These are phyloP conservation scores for Trametes cinnabarina DNA, from an alignment of 768 basidiomycete genomes.

Conservation along the genomic window DNA sequence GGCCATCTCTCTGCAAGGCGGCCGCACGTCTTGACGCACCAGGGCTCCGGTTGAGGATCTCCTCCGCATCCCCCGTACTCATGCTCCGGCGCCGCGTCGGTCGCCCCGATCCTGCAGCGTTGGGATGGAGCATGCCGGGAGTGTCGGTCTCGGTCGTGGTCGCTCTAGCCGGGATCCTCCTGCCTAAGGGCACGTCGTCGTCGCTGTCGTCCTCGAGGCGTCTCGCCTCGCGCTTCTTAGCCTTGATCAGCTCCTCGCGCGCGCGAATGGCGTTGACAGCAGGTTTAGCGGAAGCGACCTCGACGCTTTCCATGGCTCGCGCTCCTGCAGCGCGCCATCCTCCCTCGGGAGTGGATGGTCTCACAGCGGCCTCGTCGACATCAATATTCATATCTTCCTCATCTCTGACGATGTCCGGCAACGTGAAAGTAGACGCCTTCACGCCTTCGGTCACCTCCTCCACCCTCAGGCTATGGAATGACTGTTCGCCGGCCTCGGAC, in stretches of 20 bases:
- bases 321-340: conserved; percentile 2
- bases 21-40: conserved; percentile 17
- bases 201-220: conserved; percentile 50
- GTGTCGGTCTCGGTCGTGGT: background rate
- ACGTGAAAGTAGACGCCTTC: conserved; percentile 31
- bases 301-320: background rate
- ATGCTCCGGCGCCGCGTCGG: conserved; percentile 67
- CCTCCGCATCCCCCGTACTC: conserved; percentile 74
- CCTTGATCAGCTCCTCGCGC: conserved; percentile 67
- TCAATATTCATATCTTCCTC: conserved; percentile 28
- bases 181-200: background rate
- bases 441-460: conserved; percentile 35
- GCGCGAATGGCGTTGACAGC: conserved; percentile 64
- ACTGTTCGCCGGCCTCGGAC: conserved; percentile 6
- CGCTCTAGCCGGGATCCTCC: conserved; percentile 3
- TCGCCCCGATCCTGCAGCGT: conserved; percentile 29
- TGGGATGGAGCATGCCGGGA: conserved; percentile 23
- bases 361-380: background rate
- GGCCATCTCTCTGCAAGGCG: conserved; percentile 27
- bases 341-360: conserved; percentile 13
- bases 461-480: conserved; percentile 20
- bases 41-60: conserved; percentile 33
- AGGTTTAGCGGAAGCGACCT: conserved; percentile 31
- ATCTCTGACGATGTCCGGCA: conserved; percentile 31
- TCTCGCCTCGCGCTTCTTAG: conserved; percentile 64